phyloP scores from a whole-genome alignment of 106 monocot species.

The Alisma plantagoaquatica region DNA sequence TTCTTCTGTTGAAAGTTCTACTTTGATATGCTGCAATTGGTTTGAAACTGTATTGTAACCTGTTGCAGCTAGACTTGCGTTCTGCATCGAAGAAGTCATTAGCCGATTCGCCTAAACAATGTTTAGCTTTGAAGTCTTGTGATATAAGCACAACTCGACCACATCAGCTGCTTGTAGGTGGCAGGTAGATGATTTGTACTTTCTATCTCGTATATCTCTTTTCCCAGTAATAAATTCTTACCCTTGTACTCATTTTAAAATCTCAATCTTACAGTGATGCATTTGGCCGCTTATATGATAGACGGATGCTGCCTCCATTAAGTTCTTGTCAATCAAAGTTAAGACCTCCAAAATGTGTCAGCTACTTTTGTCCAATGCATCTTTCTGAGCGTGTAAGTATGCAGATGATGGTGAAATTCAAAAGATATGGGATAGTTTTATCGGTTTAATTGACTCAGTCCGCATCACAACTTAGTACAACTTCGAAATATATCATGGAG shows the following conservation, averaged over 20 bases:
- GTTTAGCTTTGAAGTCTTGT: conserved; percentile 77
- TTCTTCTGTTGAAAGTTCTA: no score
- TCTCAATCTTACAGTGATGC: conserved; percentile 53
- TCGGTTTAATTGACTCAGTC: no score
- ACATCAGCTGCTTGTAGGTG: conserved; percentile 95
- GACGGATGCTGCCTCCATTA: conserved; percentile 89
- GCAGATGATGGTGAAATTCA: no score
- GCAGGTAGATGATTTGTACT: conserved; percentile 41
- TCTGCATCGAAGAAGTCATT: conserved; percentile 82
- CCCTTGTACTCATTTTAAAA: neutral
- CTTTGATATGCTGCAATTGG: no score
- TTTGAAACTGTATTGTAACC: no score
- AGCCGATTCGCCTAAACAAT: conserved; percentile 55
- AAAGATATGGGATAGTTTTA: no score
- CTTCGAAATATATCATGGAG: no score
- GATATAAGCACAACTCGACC: conserved; percentile 87
- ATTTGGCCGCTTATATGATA: conserved; percentile 91
- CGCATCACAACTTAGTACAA: no score
- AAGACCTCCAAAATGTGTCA: conserved; percentile 72
- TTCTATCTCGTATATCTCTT: neutral
- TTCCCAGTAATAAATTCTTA: neutral
- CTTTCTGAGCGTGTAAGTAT: conserved; percentile 84
- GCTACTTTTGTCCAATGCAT: conserved; percentile 85
- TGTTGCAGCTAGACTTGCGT: conserved; percentile 78
- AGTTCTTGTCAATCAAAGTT: conserved; percentile 55